Conservation (phyloP, 2,329 filamentous ascomycete genomes). For the Coccinonectria pachysandricola region DNA sequence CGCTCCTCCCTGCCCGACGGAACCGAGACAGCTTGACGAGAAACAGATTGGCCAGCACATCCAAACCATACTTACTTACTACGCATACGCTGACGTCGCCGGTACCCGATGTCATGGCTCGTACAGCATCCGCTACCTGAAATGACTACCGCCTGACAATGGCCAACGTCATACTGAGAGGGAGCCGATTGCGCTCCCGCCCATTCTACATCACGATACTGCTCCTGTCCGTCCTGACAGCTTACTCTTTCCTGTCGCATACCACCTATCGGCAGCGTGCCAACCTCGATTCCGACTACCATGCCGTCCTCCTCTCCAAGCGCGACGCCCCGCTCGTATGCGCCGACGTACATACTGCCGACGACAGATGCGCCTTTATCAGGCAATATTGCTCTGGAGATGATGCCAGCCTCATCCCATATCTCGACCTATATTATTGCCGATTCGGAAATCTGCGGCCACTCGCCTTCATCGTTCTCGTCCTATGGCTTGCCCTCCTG, state of each 20-base stretch:
- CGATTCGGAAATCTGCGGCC: slow-evolving; percentile 55
- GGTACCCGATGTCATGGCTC: slow-evolving; percentile 7
- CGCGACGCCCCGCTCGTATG: slow-evolving; percentile 45
- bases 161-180: slow-evolving; percentile 13
- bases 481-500: slow-evolving; percentile 75
- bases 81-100: not conserved
- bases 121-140: slow-evolving; percentile 11
- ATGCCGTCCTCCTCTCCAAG: slow-evolving; percentile 12
- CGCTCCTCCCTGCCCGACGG: no score
- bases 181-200: slow-evolving; percentile 31
- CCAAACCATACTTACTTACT: no score
- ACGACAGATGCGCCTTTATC: slow-evolving; percentile 82
- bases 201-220: slow-evolving; percentile 40
- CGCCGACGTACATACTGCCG: slow-evolving; percentile 63
- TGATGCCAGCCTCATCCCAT: slow-evolving; percentile 80
- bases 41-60: no score
- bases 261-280: slow-evolving; percentile 8
- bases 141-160: slow-evolving; percentile 13
- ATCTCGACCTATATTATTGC: slow-evolving; percentile 89
- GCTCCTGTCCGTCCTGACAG: slow-evolving; percentile 35
- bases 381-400: slow-evolving; percentile 74
- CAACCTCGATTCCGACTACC: no score
- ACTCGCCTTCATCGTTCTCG: slow-evolving; percentile 67
- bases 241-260: slow-evolving; percentile 31
- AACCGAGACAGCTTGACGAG: no score